Base-by-base conservation (phyloP, 148 eudicot genomes). In the Rhododendron molle region DNA sequence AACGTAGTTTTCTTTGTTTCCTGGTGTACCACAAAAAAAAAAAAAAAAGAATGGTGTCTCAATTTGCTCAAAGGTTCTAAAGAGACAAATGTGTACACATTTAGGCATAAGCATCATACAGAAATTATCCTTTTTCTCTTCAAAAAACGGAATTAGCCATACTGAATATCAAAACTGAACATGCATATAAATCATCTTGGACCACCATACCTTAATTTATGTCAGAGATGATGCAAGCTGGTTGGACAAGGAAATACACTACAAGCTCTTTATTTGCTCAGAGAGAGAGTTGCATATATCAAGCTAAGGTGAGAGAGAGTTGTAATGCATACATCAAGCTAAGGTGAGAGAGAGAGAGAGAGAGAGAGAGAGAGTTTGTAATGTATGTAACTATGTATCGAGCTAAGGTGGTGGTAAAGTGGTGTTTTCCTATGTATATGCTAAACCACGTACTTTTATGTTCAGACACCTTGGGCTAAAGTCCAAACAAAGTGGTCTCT, bases 151-250 rank as follows among this genome's bases (percentile, higher is more conserved):
- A 54, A 54, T 3, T 3, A 13, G 54, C 54, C 54, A 50, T 50
- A 50, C 16, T 50, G 15, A 50, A 12, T 11, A 50, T 50, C 32
- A 26, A 16, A 54, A 40, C 44, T 40, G 44, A 40, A 56, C 18
- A 77, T 43, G 44, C 10, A 44, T 23, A 77, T 8, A 43, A 4
- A 76, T 76, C 46, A 74, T 36, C 2, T 74, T 18, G 46, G 78
- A 36, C 18, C 52, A 21, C 54, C 80, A 23, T 44, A 77, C 80
- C 80, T 71, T 73, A 62, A 84, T 1, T 23, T 23, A 84, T 89
- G 87, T 79, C 83, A 30, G 12, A 83, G 85, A 83, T 30, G 23
- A 43, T 54, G 50, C 3, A 9, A 50, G 76, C 76, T 56, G 32
- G 23, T 74, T 7, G 7, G 36, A 38, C 69, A 23, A 62, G 69